Conservation (phyloP, 176 grass and related monocot genomes). For the Oryza australiensis region DNA sequence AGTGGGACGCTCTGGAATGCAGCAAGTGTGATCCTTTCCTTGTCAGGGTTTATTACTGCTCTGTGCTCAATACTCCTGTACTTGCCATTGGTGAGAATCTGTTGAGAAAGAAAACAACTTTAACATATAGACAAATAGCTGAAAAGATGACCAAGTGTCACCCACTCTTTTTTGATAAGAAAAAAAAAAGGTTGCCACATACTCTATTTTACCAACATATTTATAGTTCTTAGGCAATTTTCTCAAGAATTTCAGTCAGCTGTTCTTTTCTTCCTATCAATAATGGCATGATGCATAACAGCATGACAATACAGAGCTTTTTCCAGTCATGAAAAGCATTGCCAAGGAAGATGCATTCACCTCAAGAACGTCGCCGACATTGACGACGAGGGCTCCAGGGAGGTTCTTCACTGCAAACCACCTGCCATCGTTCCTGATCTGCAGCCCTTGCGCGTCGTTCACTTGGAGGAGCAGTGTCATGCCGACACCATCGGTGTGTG, state of each 20-base stretch:
- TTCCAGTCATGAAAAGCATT: background rate
- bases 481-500: slow-evolving; percentile 37
- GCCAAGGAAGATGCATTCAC: background rate
- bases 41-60: slow-evolving; percentile 44
- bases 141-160: background rate
- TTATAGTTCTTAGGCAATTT: background rate
- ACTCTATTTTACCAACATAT: too few relatives aligned
- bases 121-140: background rate
- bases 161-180: too few relatives aligned
- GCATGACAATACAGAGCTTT: background rate
- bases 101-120: background rate
- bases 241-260: background rate
- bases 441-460: slow-evolving; percentile 39
- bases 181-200: too few relatives aligned
- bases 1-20: slow-evolving; percentile 42
- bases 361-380: slow-evolving; percentile 24
- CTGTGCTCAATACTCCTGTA: slow-evolving; percentile 58
- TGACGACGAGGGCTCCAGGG: slow-evolving; percentile 24
- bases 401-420: slow-evolving; percentile 6
- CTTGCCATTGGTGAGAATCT: slow-evolving; percentile 56
- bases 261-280: background rate
- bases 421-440: slow-evolving; percentile 40
- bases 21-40: slow-evolving; percentile 49
- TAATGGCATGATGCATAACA: background rate
- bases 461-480: slow-evolving; percentile 41